Conservation (phyloP, 257 asterid genomes). For the Solanum sitiens region DNA sequence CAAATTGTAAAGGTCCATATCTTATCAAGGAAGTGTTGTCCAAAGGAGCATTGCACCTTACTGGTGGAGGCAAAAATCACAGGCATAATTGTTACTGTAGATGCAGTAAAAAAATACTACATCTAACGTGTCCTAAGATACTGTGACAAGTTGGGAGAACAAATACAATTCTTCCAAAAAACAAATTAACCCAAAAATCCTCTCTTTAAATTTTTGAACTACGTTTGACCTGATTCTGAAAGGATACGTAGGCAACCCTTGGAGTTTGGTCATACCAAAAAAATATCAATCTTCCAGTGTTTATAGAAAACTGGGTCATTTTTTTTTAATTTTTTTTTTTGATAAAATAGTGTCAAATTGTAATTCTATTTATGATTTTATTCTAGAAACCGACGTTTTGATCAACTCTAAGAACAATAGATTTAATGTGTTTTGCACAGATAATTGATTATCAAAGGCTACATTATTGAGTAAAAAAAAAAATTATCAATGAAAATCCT, state of each 20-base stretch:
- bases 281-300: not conserved
- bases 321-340: not conserved
- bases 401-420: not conserved
- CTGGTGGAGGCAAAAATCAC: too few relatives aligned
- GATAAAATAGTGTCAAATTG: not conserved
- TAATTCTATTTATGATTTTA: too few relatives aligned
- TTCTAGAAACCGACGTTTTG: not conserved
- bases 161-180: not conserved
- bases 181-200: not conserved
- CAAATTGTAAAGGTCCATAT: too few relatives aligned
- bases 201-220: too few relatives aligned
- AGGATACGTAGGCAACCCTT: not conserved
- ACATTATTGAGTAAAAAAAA: too few relatives aligned
- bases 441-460: too few relatives aligned
- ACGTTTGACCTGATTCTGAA: not conserved
- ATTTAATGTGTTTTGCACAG: not conserved
- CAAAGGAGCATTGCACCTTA: too few relatives aligned
- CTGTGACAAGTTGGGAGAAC: not conserved
- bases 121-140: too few relatives aligned
- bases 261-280: not conserved
- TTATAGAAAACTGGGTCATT: not conserved
- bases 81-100: too few relatives aligned
- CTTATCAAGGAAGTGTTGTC: too few relatives aligned
- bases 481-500: not conserved
- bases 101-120: too few relatives aligned